These are phyloP conservation scores for Boeremia exigua DNA, from an alignment of 2,329 filamentous ascomycete species.

Conservation along the genomic window DNA sequence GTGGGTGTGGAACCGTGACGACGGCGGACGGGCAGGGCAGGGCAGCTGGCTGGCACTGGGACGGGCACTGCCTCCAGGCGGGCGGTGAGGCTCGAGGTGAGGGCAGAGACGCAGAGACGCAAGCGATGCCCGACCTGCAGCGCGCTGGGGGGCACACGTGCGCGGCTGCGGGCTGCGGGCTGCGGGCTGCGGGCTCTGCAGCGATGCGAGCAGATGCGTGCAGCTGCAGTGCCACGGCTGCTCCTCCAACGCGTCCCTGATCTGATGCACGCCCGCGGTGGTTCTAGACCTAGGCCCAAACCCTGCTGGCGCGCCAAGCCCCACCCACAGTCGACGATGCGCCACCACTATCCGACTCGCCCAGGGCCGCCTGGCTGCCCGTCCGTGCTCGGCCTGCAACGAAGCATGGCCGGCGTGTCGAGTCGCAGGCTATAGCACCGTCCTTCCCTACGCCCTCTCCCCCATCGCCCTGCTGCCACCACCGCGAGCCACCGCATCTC, in stretches of 20 bases:
- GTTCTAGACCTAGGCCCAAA: slow-evolving; percentile 16
- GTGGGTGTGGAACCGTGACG: slow-evolving; percentile 5
- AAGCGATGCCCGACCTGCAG: too few species aligned
- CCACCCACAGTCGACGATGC: slow-evolving; percentile 12
- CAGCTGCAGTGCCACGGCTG: neutral
- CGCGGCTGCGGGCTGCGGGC: neutral
- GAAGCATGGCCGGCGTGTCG: slow-evolving; percentile 15
- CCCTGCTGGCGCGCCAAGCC: slow-evolving; percentile 8
- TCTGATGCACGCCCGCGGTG: neutral
- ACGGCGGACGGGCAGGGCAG: too few species aligned
- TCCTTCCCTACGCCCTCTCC: slow-evolving; percentile 14
- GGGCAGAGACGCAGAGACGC: too few species aligned
- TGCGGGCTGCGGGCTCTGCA: neutral
- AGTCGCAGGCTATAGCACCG: slow-evolving; percentile 11
- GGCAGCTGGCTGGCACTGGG: too few species aligned
- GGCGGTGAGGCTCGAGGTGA: too few species aligned
- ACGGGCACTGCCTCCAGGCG: too few species aligned
- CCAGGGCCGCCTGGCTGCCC: slow-evolving; percentile 3
- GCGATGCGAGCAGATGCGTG: neutral
- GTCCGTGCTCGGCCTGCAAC: slow-evolving; percentile 8
- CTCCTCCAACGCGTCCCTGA: slow-evolving; percentile 12
- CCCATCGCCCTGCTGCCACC: slow-evolving; percentile 11
- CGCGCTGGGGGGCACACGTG: neutral
- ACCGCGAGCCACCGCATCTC: slow-evolving; percentile 12
- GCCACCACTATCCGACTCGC: slow-evolving; percentile 14